Evolutionary conservation across 345 rosid genomes (phyloP).

Genomic region (Ceriops decandra): DNA sequence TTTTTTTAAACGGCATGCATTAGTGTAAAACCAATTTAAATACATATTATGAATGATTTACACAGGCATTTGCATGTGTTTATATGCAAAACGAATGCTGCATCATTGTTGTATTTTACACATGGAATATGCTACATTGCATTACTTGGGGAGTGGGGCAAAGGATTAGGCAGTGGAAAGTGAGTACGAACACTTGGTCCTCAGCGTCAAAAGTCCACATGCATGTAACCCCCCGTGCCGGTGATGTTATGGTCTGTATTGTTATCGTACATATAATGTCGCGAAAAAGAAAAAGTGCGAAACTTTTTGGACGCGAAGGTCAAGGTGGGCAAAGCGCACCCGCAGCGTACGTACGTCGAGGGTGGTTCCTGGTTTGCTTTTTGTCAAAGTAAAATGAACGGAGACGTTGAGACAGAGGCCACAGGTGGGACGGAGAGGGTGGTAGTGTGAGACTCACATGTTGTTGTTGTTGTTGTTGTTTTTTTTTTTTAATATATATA

Average conservation of each 20-base stretch:
- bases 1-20: too few relatives aligned
- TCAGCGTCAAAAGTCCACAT: background rate
- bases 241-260: too few relatives aligned
- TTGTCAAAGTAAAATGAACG: background rate
- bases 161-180: constrained; percentile 7
- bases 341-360: background rate
- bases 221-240: background rate
- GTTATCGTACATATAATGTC: background rate
- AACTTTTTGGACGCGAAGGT: background rate
- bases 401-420: too few relatives aligned
- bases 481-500: too few relatives aligned
- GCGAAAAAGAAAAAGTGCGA: background rate
- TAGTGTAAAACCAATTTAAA: too few relatives aligned
- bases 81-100: background rate
- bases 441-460: too few relatives aligned
- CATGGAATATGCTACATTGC: background rate
- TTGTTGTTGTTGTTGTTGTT: too few relatives aligned
- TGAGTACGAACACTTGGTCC: constrained; percentile 5
- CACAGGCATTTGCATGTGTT: background rate
- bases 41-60: background rate
- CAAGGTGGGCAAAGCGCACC: background rate
- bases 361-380: background rate
- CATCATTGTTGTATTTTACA: background rate
- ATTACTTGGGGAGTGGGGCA: background rate
- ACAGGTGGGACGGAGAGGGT: too few relatives aligned